Evolutionary conservation across 768 basidiomycete species (phyloP).

Genomic region (Ephemerocybe angulata): DNA sequence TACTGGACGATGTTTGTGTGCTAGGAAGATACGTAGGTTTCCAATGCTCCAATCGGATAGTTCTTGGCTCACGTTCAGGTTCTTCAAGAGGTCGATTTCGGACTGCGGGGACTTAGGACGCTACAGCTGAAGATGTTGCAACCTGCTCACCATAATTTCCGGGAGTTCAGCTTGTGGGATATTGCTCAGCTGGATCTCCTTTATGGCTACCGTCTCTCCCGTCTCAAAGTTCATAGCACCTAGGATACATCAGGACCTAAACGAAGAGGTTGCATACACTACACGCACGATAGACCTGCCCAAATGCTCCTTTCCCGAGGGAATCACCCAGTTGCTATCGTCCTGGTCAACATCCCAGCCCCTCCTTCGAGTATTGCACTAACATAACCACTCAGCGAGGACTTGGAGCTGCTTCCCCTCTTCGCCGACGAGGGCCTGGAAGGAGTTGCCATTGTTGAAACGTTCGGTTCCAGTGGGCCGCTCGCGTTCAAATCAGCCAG

Average conservation of each 20-base stretch:
- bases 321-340: slow-evolving; percentile 91
- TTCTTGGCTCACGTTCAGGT: slow-evolving; percentile 69
- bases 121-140: background rate
- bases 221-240: slow-evolving; percentile 93
- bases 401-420: slow-evolving; percentile 40
- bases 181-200: slow-evolving; percentile 93
- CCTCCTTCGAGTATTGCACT: slow-evolving; percentile 18
- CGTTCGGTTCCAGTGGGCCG: background rate
- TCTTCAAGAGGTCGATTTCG: slow-evolving; percentile 96
- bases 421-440: slow-evolving; percentile 37
- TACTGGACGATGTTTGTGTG: slow-evolving; percentile 99
- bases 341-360: slow-evolving; percentile 6
- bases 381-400: slow-evolving; percentile 66
- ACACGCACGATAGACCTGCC: slow-evolving; percentile 90
- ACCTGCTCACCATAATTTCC: slow-evolving; percentile 85
- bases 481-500: too few species aligned
- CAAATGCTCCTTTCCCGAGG: slow-evolving; percentile 94
- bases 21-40: slow-evolving; percentile 35
- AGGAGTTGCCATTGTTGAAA: slow-evolving; percentile 31
- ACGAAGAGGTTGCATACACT: slow-evolving; percentile 1
- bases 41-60: too few species aligned
- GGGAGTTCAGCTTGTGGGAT: slow-evolving; percentile 91
- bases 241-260: slow-evolving; percentile 22
- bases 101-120: slow-evolving; percentile 48
- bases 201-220: slow-evolving; percentile 97